Percentiles rank a stretch among this genome's conserved stretches.
These are phyloP conservation scores for Rehmannia glutinosa DNA, from an alignment of 257 asterid genomes.

Conservation along the genomic window DNA sequence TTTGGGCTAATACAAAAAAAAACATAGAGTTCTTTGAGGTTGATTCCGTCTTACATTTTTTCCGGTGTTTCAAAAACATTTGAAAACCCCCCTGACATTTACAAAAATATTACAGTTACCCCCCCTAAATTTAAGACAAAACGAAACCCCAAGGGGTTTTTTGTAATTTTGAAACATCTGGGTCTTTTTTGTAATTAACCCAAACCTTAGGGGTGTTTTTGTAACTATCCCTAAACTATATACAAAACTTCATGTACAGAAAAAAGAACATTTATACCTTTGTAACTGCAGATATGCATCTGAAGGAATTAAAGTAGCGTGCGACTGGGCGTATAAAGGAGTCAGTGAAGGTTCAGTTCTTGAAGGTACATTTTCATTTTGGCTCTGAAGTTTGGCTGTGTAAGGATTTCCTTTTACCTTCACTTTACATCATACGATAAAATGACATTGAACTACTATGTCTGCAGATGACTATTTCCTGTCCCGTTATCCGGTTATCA, in stretches of 20 bases:
- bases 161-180: too few species aligned
- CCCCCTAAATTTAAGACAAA: too few species aligned
- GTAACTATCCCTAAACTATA: too few species aligned
- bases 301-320: conserved; percentile 86
- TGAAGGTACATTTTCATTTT: conserved; percentile 37
- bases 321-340: conserved; percentile 79
- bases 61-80: too few species aligned
- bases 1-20: too few species aligned
- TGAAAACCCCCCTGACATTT: too few species aligned
- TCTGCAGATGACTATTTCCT: conserved; percentile 72
- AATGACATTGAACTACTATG: not conserved
- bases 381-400: not conserved
- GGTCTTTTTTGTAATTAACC: too few species aligned
- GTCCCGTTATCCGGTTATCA: conserved; percentile 56
- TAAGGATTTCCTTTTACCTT: not conserved
- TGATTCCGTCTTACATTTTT: too few species aligned
- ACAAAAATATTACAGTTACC: too few species aligned
- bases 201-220: too few species aligned
- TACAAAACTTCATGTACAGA: not conserved
- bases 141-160: too few species aligned
- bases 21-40: too few species aligned
- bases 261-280: not conserved
- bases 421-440: not conserved
- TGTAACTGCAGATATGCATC: conserved; percentile 57
- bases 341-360: conserved; percentile 57